A percentile compares a stretch with the other conserved stretches of the same genome.
Conservation (phyloP, 768 basidiomycete genomes). For the Psilocybe cyanescens region DNA sequence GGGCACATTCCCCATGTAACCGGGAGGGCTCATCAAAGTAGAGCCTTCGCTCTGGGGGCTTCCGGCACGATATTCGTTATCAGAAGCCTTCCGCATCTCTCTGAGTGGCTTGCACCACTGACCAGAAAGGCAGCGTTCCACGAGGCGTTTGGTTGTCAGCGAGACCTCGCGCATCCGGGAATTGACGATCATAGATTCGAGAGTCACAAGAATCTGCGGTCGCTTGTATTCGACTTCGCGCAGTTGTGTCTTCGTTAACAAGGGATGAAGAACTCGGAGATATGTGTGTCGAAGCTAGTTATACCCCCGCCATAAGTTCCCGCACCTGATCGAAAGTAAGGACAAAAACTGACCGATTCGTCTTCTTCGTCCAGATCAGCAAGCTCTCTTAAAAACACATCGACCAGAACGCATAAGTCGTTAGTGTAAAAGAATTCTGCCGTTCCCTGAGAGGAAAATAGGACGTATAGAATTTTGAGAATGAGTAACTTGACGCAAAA, state of each 20-base stretch:
- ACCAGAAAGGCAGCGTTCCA: conserved; percentile 86
- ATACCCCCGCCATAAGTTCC: conserved; percentile 1
- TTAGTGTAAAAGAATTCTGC: conserved; percentile 99
- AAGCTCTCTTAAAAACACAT: conserved; percentile 96
- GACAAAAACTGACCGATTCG: conserved; percentile 67
- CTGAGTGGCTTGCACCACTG: conserved; percentile 83
- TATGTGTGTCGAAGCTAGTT: conserved; percentile 90
- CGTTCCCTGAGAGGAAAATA: conserved; percentile 92
- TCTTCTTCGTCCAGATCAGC: conserved; percentile 91
- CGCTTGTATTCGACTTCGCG: conserved; percentile 88
- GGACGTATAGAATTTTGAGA: conserved; percentile 90
- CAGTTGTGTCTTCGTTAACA: conserved; percentile 93
- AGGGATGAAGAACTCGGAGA: conserved; percentile 93
- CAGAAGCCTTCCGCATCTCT: conserved; percentile 33
- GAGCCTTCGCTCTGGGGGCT: conserved; percentile 51
- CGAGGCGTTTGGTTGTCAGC: conserved; percentile 87
- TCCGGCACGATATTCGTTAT: conserved; percentile 29
- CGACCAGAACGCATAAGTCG: conserved; percentile 93
- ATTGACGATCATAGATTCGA: conserved; percentile 79
- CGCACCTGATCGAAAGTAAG: neutral
- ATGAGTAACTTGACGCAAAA: conserved; percentile 94
- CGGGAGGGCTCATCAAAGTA: conserved; percentile 37
- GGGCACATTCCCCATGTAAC: conserved; percentile 28
- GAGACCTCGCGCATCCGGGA: conserved; percentile 80
- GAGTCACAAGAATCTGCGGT: conserved; percentile 79